Evolutionary conservation across 352 stramenopile species (phyloP), one percentile per base, ranked within the genome.

Genomic region (Globisporangium spinosum): DNA sequence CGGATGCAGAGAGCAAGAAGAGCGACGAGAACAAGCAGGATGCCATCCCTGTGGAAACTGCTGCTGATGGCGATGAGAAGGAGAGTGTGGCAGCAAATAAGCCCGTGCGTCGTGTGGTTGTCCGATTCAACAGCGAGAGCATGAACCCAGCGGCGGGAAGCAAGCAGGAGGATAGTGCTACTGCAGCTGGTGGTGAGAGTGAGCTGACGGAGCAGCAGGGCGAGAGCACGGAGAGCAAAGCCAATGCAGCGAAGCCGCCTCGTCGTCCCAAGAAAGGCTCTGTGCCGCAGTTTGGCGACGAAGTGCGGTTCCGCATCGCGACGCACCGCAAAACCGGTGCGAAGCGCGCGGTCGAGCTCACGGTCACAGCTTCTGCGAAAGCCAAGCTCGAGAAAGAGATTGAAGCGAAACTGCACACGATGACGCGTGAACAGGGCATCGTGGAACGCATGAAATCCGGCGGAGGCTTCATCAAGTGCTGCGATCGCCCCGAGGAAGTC

Each of bases 401-500:
- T 7, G 82, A 89, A 29, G 68, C 72, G n/a, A 90, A 89, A 58
- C 67, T 94, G 45, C 67, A 69, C 27, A 80, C 70, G 5, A 78
- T 92, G 74, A 74, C 54, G 23, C 83, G 84, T 8, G 83, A 92
- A 66, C 72, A 65, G 9, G 86, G 86, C 15, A 67, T 94, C 1
- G 81, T 94, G 13, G 72, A 79, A 25, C 75, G 75, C 17, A 74
- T 91, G 58, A 92, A 92, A 67, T 65, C 79, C 17, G 73, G 80
- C 29, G 81, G 83, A 34, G 86, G 83, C 38, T 90, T 91, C 64
- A 86, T 94, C 58, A 83, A 80, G 66, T 94, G 86, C 64, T 85
- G 79, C 56, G 77, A 87, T 40, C 83, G 84, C 57, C 75, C 73
- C 1, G 79, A 91, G 13, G 83, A 94, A 54, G 65, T 91, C 38